Evolutionary conservation across 129 eudicot genomes (phyloP), one percentile per base, ranked within the genome.

Genomic region (Pittosporum tobira): DNA sequence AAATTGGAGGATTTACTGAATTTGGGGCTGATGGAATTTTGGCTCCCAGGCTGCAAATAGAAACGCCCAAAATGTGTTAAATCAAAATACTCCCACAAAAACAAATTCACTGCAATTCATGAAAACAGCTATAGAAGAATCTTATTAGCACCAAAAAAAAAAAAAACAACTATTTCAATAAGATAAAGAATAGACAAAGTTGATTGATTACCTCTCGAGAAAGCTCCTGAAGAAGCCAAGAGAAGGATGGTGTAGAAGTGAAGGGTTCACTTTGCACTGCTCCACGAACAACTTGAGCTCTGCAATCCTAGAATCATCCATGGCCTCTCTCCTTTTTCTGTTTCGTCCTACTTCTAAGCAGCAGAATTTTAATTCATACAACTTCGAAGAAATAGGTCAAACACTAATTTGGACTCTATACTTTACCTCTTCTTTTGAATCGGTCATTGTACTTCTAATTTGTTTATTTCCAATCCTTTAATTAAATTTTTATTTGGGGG

Each of bases 221-320:
- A 51, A 89, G 53, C 60, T 57, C 58, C 60, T 81, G 86, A 89
- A 89, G 72, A 89, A 89, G n/a, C 81, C 78, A 43, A 82, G 71
- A 28, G 94, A 75, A 0, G 88, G 95, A 25, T 66, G 59, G 49
- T 82, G 74, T 44, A 88, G 76, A 29, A 79, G 59, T 38, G 94
- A 77, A 42, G 88, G 91, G 66, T 84, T 76, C n/a, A 71, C 57
- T 62, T 79, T 73, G 51, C 82, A 84, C 34, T 29, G 71, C 12
- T 81, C 73, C 8, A 88, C 74, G 48, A 84, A 69, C 44, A 30
- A 38, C 73, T 84, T 84, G 11, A 88, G 69, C 51, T 84, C 83
- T 11, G 71, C 69, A 38, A 84, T 45, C 46, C 71, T 69, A 6
- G 75, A 27, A 37, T 65, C 80, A 13, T 81, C 91, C 96, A 88